Percentiles rank a stretch among this genome's conserved stretches.
Evolutionary conservation across 2,329 filamentous ascomycete genomes (phyloP).

Genomic region (Aspergillus sp.): DNA sequence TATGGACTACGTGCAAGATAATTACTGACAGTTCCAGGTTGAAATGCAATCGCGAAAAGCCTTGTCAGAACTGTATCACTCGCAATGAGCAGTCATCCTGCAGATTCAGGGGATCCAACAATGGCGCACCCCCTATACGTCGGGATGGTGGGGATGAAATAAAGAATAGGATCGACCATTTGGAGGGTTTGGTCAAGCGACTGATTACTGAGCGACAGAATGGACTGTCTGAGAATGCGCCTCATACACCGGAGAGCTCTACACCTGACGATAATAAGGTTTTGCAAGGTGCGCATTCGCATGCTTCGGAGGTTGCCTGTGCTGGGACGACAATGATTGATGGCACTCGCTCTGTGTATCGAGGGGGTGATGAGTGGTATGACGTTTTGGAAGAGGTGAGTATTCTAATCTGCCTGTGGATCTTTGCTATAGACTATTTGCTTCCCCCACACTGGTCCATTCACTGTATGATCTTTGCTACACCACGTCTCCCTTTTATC

Average conservation of each 20-base stretch:
- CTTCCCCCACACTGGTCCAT: no score
- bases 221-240: background rate
- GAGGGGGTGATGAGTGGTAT: constrained; percentile 11
- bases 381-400: constrained; percentile 13
- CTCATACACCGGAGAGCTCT: background rate
- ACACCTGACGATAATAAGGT: background rate
- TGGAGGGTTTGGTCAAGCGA: constrained; percentile 12
- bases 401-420: no score
- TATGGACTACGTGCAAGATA: background rate
- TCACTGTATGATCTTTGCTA: no score
- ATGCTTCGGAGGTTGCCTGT: background rate
- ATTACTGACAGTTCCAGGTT: constrained; percentile 8
- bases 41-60: constrained; percentile 14
- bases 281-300: no score
- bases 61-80: constrained; percentile 12
- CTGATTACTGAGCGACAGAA: constrained; percentile 1
- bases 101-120: background rate
- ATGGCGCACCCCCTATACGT: background rate
- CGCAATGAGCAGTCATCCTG: constrained; percentile 4
- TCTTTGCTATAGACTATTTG: no score
- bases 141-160: background rate
- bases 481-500: no score
- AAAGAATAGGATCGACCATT: constrained; percentile 10
- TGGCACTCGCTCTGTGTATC: constrained; percentile 10
- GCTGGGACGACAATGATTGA: constrained; percentile 11